These are phyloP conservation scores for Penicillium hesseltinei DNA, from an alignment of 2,329 filamentous ascomycete species.

Conservation along the genomic window DNA sequence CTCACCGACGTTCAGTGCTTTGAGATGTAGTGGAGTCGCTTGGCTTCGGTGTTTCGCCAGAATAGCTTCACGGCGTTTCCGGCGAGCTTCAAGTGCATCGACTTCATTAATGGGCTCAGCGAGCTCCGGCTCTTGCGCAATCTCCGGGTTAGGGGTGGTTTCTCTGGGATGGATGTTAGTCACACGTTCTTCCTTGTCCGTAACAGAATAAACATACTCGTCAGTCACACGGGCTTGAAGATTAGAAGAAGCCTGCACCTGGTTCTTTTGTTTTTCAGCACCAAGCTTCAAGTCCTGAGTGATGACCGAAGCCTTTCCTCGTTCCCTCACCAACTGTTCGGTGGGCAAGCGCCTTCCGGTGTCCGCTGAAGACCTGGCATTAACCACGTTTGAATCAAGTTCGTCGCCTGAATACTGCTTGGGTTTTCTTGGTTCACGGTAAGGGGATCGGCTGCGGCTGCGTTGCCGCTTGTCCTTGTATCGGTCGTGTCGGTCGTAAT, in stretches of 20 bases:
- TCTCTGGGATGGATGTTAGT: conserved; percentile 21
- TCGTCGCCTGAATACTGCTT: conserved; percentile 41
- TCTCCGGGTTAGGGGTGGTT: conserved; percentile 16
- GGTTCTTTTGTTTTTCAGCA: conserved; percentile 67
- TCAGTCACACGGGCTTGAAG: conserved; percentile 35
- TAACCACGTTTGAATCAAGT: conserved; percentile 27
- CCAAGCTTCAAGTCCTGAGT: conserved; percentile 60
- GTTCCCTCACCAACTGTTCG: conserved; percentile 64
- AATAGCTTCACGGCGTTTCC: conserved; percentile 79
- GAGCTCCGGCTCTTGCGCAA: conserved; percentile 40
- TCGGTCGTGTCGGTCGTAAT: conserved; percentile 43
- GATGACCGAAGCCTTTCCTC: conserved; percentile 56
- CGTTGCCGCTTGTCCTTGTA: conserved; percentile 56
- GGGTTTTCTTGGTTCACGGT: conserved; percentile 38
- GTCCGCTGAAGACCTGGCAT: conserved; percentile 29
- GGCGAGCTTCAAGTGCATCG: conserved; percentile 78
- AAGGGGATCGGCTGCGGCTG: conserved; percentile 53
- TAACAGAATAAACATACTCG: conserved; percentile 41
- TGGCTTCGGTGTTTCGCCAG: conserved; percentile 74
- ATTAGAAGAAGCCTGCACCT: conserved; percentile 51
- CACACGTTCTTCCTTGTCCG: neutral
- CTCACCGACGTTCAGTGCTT: conserved; percentile 65
- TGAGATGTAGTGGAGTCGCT: conserved; percentile 70
- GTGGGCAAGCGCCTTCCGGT: conserved; percentile 51
- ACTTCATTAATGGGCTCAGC: conserved; percentile 72